Evolutionary conservation across 140 eudicot genomes (phyloP).

Genomic region (Erigeron philadelphicus): DNA sequence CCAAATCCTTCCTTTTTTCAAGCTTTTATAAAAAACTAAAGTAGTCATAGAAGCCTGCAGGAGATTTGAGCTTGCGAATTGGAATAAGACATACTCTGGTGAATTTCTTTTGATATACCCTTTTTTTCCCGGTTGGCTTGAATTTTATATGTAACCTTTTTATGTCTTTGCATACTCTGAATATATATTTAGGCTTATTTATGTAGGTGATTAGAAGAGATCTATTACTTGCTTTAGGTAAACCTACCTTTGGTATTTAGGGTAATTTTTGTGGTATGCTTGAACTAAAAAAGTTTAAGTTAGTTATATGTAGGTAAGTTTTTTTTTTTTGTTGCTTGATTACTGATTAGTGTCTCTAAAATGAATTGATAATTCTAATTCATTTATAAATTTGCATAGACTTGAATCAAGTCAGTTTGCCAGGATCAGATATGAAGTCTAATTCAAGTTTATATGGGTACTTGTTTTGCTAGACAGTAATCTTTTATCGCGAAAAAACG

Average conservation of each 20-base stretch:
- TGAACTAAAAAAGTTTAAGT: background rate
- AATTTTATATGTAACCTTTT: background rate
- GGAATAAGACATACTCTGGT: constrained; percentile 1
- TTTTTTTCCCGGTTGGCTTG: background rate
- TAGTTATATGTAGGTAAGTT: no score
- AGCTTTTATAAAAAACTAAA: background rate
- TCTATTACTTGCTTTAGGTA: background rate
- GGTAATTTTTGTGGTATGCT: constrained; percentile 1
- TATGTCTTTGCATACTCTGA: background rate
- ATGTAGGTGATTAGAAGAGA: background rate
- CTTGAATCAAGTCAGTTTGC: no score
- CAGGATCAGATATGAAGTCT: no score
- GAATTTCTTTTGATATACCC: background rate
- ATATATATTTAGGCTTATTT: background rate
- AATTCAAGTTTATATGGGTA: no score
- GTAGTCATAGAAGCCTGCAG: background rate
- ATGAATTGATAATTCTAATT: no score
- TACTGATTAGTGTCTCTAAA: no score
- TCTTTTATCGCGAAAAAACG: no score
- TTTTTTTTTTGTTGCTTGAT: no score
- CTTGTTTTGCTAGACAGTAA: no score
- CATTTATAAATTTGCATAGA: no score
- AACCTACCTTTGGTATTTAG: background rate
- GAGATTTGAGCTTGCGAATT: background rate
- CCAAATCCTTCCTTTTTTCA: constrained; percentile 1